Base-by-base conservation (phyloP, 768 basidiomycete genomes). In the Boletus reticuloceps region DNA sequence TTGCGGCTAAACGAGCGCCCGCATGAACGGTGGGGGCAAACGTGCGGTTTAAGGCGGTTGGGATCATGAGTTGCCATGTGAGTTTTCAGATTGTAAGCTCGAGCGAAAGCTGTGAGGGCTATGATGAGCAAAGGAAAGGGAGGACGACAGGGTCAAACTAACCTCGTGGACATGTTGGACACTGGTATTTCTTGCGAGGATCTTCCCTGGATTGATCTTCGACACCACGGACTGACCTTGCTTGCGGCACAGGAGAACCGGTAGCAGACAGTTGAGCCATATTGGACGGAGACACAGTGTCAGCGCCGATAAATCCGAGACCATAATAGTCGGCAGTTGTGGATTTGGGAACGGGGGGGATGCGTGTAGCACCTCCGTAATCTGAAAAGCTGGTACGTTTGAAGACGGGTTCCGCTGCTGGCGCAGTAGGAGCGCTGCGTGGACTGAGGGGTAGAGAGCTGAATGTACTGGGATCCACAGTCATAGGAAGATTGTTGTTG, bases 61-160 rank as follows among this genome's bases (percentile, higher is more conserved):
- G 95, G 94, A 69, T 96, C 92, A 72, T 98, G 94, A 5, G 94
- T 98, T 25, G 89, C 88, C 82, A 91, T 86, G 71, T 97, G 94
- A 0, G 94, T 95, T 77, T 98, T 98, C 54, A 98, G 74, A 65
- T 98, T 98, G 73, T 91, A 97, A 3, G 93, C 93, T 27, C 94
- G 79, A 12, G 94, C 94, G 63, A 98, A 98, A 1, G 89, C 95
- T 89, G 55, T 50, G 31, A 58, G 38, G 31, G 31, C 5, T 5
- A 13, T 1, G 9, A 19, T 63, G 34, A 71, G 54, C 4, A 43
- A 38, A 39, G 29, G 27, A 20, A 32, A 5, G n/a, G 19, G 25
- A 38, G 17, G 14, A 41, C 13, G 14, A 53, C 40, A 42, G 31
- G 16, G 54, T 36, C 13, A 11, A 38, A 57, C 71, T 1, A 56